Conservation (phyloP, 352 stramenopile genomes). For the Globisporangium mamillatum region DNA sequence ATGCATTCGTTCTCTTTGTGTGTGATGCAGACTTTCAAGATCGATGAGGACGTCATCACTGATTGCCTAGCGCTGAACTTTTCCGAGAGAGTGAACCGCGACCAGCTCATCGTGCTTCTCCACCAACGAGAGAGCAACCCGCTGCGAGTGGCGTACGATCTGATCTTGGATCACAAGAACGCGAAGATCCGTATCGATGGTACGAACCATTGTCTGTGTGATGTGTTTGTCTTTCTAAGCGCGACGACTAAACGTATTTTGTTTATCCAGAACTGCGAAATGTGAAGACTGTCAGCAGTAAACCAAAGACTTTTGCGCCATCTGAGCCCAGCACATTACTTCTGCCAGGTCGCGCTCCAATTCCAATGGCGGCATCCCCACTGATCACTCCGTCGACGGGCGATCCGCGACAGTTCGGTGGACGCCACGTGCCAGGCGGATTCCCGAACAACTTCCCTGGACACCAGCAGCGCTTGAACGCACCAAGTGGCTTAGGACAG, state of each 20-base stretch:
- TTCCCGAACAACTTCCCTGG: constrained; percentile 11
- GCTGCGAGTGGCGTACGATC: constrained; percentile 95
- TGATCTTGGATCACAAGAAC: constrained; percentile 98
- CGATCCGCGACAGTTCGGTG: constrained; percentile 67
- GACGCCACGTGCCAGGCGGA: constrained; percentile 29
- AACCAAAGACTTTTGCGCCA: constrained; percentile 77
- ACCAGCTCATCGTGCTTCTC: constrained; percentile 57
- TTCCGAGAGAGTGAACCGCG: constrained; percentile 38
- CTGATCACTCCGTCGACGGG: constrained; percentile 59
- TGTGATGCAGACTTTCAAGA: constrained; percentile 61
- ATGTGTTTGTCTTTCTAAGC: neutral
- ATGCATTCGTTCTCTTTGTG: neutral
- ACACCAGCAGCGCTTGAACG: constrained; percentile 15
- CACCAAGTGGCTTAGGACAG: constrained; percentile 9
- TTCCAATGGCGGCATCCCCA: constrained; percentile 79
- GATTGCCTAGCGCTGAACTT: constrained; percentile 63
- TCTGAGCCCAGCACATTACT: constrained; percentile 64
- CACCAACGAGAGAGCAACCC: constrained; percentile 60
- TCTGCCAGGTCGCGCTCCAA: constrained; percentile 63
- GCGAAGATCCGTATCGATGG: constrained; percentile 91
- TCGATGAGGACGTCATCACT: constrained; percentile 71
- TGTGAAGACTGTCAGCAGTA: constrained; percentile 61
- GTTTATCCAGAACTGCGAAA: constrained; percentile 63
- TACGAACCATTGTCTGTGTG: constrained; percentile 16
- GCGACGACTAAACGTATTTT: neutral